Conservation (phyloP, 352 stramenopile genomes). For the Lagenidium sp. region DNA sequence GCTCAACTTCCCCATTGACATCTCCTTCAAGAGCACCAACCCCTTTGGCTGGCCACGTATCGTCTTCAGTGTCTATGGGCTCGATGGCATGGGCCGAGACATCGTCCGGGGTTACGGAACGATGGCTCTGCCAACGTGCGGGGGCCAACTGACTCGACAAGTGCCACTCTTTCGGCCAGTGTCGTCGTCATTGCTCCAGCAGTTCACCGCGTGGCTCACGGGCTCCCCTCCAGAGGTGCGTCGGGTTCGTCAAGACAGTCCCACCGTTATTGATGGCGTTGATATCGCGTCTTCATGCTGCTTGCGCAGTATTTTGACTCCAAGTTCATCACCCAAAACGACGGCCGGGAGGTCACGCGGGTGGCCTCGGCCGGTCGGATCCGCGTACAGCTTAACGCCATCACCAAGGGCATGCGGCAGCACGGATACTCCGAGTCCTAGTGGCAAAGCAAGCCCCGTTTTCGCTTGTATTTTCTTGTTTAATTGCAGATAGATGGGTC, state of each 20-base stretch:
- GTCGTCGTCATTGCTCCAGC: constrained; percentile 76
- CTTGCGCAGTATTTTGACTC: constrained; percentile 76
- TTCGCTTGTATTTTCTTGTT: too few species aligned
- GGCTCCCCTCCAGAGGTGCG: constrained; percentile 67
- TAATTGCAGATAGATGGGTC: too few species aligned
- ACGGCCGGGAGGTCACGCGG: constrained; percentile 59
- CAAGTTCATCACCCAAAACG: constrained; percentile 65
- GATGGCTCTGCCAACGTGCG: constrained; percentile 63
- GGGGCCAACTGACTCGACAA: constrained; percentile 47
- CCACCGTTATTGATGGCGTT: too few species aligned
- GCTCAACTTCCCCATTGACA: constrained; percentile 95
- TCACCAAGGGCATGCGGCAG: constrained; percentile 44
- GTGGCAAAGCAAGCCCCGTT: too few species aligned
- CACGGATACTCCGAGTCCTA: constrained; percentile 44
- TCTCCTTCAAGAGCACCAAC: constrained; percentile 95
- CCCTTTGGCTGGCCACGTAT: constrained; percentile 92
- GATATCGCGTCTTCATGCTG: too few species aligned
- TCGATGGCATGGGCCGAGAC: constrained; percentile 88
- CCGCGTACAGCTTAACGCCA: constrained; percentile 53
- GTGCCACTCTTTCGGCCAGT: constrained; percentile 87
- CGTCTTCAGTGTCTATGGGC: constrained; percentile 79
- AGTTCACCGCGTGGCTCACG: constrained; percentile 84
- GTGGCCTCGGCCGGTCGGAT: constrained; percentile 46
- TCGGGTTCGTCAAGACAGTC: too few species aligned
- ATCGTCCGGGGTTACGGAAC: constrained; percentile 90